These are phyloP conservation scores for Chlorella sp. DNA, from an alignment of 139 green algal genomes.

Conservation along the genomic window DNA sequence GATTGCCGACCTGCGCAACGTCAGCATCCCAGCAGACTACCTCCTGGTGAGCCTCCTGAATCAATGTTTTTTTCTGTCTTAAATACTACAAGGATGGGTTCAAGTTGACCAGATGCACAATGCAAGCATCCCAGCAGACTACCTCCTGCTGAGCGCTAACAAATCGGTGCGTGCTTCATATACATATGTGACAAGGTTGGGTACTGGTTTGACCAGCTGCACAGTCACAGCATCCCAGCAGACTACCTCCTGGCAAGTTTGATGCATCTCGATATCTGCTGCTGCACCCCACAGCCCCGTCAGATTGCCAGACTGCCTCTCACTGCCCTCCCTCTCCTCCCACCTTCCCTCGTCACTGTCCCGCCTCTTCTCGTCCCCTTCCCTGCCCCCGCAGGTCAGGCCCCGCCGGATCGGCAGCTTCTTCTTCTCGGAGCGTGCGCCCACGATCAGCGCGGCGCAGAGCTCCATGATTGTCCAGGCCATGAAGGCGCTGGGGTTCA, in stretches of 20 bases:
- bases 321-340: not conserved
- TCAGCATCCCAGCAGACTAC: conserved; percentile 7
- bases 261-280: no score
- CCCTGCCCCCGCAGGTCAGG: conserved; percentile 8
- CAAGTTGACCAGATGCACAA: no score
- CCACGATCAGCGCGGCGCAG: conserved; percentile 2
- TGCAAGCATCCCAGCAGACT: no score
- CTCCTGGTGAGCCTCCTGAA: not conserved
- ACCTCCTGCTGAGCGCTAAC: no score
- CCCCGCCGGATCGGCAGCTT: not conserved
- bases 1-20: not conserved
- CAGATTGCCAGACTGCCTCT: no score
- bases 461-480: not conserved
- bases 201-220: not conserved
- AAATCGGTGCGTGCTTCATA: no score
- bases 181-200: no score
- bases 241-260: conserved; percentile 8
- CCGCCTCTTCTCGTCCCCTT: not conserved
- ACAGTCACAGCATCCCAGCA: not conserved
- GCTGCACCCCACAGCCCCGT: no score
- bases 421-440: conserved; percentile 23
- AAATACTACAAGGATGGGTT: no score
- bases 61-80: no score
- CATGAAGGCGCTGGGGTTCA: conserved; percentile 3
- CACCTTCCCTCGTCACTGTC: not conserved